Percentiles rank a stretch among this genome's conserved stretches.
phyloP scores from a whole-genome alignment of 306 rosid genomes.

The Quercus aquifolioides region DNA sequence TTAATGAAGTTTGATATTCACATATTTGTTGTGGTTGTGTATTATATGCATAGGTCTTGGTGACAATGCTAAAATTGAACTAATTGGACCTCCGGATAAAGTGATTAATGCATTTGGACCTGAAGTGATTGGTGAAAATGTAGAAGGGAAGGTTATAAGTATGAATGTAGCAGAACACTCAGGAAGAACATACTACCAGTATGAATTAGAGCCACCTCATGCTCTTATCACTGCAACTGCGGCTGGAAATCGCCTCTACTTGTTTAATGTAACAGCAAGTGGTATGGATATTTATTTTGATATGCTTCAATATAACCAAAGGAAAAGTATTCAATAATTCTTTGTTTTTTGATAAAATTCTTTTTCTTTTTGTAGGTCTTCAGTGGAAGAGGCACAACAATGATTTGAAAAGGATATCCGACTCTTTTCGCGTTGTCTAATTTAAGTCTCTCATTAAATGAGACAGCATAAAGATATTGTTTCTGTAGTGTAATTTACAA shows the following conservation, averaged over 20 bases:
- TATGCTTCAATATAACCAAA: slow-evolving; percentile 8
- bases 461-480: slow-evolving; percentile 17
- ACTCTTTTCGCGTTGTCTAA: slow-evolving; percentile 72
- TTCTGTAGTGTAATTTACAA: slow-evolving; percentile 4
- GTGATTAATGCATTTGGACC: slow-evolving; percentile 95
- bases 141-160: slow-evolving; percentile 84
- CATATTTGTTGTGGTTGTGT: slow-evolving; percentile 9
- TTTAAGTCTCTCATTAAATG: slow-evolving; percentile 18
- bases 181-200: slow-evolving; percentile 91
- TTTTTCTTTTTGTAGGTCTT: slow-evolving; percentile 63
- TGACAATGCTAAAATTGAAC: slow-evolving; percentile 77
- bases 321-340: slow-evolving; percentile 13
- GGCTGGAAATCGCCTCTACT: slow-evolving; percentile 92
- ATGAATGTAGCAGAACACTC: slow-evolving; percentile 55
- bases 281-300: slow-evolving; percentile 42
- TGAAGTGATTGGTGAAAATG: slow-evolving; percentile 90
- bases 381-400: slow-evolving; percentile 93
- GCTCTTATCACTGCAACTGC: slow-evolving; percentile 87
- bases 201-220: slow-evolving; percentile 97
- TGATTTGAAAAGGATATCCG: slow-evolving; percentile 70
- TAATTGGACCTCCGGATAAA: slow-evolving; percentile 82
- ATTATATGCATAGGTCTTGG: slow-evolving; percentile 50
- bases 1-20: not conserved
- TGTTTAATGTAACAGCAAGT: slow-evolving; percentile 74
- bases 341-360: not conserved